Evolutionary conservation across 257 asterid species (phyloP).

Genomic region (Solanum habrochaites): DNA sequence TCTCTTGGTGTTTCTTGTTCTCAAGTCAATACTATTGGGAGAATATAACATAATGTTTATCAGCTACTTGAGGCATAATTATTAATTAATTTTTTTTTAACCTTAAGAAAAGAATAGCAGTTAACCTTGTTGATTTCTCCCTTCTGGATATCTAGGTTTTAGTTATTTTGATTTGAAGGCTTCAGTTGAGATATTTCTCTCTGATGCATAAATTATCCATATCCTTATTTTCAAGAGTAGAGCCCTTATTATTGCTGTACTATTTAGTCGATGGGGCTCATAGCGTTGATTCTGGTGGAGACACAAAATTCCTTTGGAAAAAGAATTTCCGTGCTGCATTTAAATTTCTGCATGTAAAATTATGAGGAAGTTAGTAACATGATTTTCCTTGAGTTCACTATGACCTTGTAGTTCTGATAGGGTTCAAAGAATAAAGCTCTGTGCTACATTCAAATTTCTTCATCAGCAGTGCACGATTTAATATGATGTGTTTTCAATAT

Average conservation of each 20-base stretch:
- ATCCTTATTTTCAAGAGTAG: background rate
- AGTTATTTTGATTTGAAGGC: background rate
- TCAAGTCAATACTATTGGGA: background rate
- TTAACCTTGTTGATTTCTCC: background rate
- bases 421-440: background rate
- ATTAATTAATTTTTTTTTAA: background rate
- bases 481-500: background rate
- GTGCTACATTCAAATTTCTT: background rate
- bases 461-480: background rate
- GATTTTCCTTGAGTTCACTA: background rate
- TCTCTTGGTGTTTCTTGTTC: background rate
- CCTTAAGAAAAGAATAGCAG: background rate
- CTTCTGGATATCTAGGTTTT: background rate
- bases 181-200: background rate
- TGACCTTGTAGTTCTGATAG: background rate
- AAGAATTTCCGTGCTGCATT: background rate
- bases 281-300: background rate
- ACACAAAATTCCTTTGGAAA: background rate
- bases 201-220: background rate
- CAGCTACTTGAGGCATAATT: background rate
- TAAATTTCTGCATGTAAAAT: background rate
- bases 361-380: background rate
- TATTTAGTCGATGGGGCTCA: background rate
- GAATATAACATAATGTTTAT: background rate
- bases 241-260: background rate